phyloP scores from a whole-genome alignment of 2,329 filamentous ascomycete genomes.

The Diaporthe sp. region DNA sequence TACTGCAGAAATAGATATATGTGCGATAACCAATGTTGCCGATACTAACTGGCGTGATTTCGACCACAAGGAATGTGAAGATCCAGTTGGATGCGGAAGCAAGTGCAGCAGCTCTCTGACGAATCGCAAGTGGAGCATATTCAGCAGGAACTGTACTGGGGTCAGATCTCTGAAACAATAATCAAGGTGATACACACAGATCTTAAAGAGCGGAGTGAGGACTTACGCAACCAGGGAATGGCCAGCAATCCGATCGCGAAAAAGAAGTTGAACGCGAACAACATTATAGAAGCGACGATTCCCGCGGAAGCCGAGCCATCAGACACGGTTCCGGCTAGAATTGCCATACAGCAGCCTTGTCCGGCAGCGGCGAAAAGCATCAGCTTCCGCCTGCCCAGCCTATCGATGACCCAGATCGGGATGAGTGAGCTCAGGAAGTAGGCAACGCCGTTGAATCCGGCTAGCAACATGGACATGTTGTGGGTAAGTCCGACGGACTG shows the following conservation, averaged over 20 bases:
- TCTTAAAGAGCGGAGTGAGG: neutral
- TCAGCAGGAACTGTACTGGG: conserved; percentile 55
- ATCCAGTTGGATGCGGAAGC: conserved; percentile 54
- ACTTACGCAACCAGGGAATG: conserved; percentile 47
- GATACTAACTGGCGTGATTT: conserved; percentile 42
- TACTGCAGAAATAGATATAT: conserved; percentile 36
- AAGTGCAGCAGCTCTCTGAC: conserved; percentile 55
- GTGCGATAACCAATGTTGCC: conserved; percentile 42
- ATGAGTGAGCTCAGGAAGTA: conserved; percentile 72
- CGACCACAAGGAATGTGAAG: conserved; percentile 45
- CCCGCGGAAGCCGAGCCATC: conserved; percentile 43
- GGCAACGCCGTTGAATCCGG: conserved; percentile 64
- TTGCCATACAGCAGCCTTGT: conserved; percentile 47
- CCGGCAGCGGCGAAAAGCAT: conserved; percentile 47
- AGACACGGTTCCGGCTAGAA: conserved; percentile 46
- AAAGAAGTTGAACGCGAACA: conserved; percentile 49
- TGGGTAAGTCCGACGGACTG: conserved; percentile 62
- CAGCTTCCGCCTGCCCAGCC: conserved; percentile 62
- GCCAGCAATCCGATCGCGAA: conserved; percentile 49
- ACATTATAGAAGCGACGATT: conserved; percentile 48
- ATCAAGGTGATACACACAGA: neutral
- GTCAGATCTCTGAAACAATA: neutral
- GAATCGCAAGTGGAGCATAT: conserved; percentile 57
- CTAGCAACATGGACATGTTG: conserved; percentile 70
- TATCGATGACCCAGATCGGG: conserved; percentile 73